Conservation (phyloP, 2,329 filamentous ascomycete genomes). For the Cadophora sp. region DNA sequence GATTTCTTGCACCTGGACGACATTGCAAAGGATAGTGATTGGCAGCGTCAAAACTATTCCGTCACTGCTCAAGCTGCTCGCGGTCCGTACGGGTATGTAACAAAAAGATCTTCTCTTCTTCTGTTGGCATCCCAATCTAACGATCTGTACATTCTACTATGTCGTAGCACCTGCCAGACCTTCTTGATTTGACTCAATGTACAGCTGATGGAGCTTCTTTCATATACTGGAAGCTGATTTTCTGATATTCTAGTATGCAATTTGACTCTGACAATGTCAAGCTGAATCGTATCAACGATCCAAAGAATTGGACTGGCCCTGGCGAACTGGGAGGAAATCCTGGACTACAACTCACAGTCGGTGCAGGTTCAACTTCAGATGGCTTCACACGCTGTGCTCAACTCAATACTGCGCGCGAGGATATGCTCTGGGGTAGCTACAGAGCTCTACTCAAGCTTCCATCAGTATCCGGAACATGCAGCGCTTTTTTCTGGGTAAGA, state of each 20-base stretch:
- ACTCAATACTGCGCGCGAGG: conserved; percentile 63
- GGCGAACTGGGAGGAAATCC: conserved; percentile 53
- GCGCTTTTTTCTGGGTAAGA: conserved; percentile 79
- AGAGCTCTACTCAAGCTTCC: conserved; percentile 67
- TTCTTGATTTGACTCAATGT: neutral
- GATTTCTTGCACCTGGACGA: conserved; percentile 68
- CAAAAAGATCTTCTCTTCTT: neutral
- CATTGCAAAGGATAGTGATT: conserved; percentile 60
- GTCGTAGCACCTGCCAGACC: neutral
- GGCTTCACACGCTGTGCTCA: conserved; percentile 68
- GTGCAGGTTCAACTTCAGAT: conserved; percentile 49
- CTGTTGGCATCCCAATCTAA: neutral
- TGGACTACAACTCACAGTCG: conserved; percentile 64
- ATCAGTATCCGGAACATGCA: conserved; percentile 62
- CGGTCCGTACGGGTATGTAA: conserved; percentile 62
- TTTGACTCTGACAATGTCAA: conserved; percentile 64
- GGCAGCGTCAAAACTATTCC: conserved; percentile 72
- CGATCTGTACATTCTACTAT: neutral
- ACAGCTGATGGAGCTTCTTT: neutral
- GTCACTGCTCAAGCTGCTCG: conserved; percentile 62
- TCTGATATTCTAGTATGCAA: conserved; percentile 52
- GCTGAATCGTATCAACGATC: conserved; percentile 54
- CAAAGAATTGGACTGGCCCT: conserved; percentile 51
- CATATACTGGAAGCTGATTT: neutral
- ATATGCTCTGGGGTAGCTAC: conserved; percentile 75